A percentile compares a stretch with the other conserved stretches of the same genome.
Evolutionary conservation across 768 basidiomycete genomes (phyloP).

Genomic region (Tulasnella sp.): DNA sequence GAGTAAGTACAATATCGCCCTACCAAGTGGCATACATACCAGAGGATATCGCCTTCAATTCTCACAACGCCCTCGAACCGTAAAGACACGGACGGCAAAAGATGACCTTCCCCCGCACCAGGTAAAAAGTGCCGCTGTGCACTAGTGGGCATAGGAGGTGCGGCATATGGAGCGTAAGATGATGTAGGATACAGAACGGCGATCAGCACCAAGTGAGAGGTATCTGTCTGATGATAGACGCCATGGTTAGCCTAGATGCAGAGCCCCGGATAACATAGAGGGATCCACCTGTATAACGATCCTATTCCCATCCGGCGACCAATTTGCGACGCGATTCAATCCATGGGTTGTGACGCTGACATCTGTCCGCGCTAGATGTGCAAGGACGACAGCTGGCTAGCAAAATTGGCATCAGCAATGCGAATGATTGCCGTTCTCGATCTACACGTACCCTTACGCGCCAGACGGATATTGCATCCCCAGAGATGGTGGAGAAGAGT

Average conservation of each 20-base stretch:
- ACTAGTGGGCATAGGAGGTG: constrained; percentile 39
- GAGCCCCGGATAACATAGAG: constrained; percentile 1
- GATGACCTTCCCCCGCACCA: constrained; percentile 70
- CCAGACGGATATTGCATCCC: constrained; percentile 65
- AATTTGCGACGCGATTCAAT: constrained; percentile 60
- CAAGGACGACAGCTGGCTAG: constrained; percentile 33
- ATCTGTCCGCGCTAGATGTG: constrained; percentile 63
- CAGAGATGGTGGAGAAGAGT: constrained; percentile 69
- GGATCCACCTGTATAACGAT: constrained; percentile 66
- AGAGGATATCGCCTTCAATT: constrained; percentile 62
- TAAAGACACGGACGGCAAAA: constrained; percentile 55
- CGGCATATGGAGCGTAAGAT: constrained; percentile 45
- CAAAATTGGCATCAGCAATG: constrained; percentile 23
- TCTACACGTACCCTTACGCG: constrained; percentile 57
- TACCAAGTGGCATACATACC: constrained; percentile 35
- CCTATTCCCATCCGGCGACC: constrained; percentile 73
- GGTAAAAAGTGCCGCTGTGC: constrained; percentile 61
- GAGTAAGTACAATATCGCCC: neutral
- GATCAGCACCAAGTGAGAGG: constrained; percentile 69
- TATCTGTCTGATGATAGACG: constrained; percentile 47
- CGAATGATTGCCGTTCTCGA: constrained; percentile 29
- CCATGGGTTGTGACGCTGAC: constrained; percentile 76
- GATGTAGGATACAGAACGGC: constrained; percentile 45
- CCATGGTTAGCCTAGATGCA: neutral
- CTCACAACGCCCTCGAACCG: constrained; percentile 74